Percentiles rank a stretch among this genome's conserved stretches.
phyloP scores from a whole-genome alignment of 768 basidiomycete species.

The Fistulinella prunicolor region DNA sequence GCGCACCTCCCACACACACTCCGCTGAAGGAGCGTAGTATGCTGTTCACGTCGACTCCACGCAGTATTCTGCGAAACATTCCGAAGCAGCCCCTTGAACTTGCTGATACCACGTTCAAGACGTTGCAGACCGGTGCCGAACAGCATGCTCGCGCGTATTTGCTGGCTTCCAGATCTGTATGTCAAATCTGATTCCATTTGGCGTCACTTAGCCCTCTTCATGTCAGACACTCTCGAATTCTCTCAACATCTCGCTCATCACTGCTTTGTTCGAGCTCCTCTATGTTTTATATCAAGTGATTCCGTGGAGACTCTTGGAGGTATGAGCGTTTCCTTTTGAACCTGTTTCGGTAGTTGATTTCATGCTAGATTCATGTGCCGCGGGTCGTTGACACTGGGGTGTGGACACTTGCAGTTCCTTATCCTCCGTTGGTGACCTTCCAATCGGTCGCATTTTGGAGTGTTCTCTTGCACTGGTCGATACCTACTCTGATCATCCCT shows the following conservation, averaged over 20 bases:
- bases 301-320: conserved; percentile 50
- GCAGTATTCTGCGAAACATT: conserved; percentile 25
- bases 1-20: conserved; percentile 4
- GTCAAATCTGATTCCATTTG: conserved; percentile 1
- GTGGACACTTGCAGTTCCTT: conserved; percentile 36
- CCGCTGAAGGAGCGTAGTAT: conserved; percentile 16
- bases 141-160: conserved; percentile 20
- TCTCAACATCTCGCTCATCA: conserved; percentile 56
- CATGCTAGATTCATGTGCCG: conserved; percentile 16
- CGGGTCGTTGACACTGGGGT: conserved; percentile 3
- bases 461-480: conserved; percentile 57
- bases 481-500: conserved; percentile 62
- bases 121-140: conserved; percentile 17
- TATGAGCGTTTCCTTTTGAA: conserved; percentile 21
- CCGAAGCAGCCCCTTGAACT: conserved; percentile 19
- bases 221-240: conserved; percentile 62
- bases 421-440: conserved; percentile 48
- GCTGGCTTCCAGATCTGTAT: conserved; percentile 28
- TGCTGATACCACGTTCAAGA: conserved; percentile 20
- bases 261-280: conserved; percentile 50
- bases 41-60: conserved; percentile 26
- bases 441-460: conserved; percentile 48
- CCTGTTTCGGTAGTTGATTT: conserved; percentile 1
- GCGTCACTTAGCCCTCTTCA: conserved; percentile 5
- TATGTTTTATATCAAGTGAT: conserved; percentile 51